Evolutionary conservation across 179 eudicot genomes (phyloP).

Genomic region (Camellia oleifera): DNA sequence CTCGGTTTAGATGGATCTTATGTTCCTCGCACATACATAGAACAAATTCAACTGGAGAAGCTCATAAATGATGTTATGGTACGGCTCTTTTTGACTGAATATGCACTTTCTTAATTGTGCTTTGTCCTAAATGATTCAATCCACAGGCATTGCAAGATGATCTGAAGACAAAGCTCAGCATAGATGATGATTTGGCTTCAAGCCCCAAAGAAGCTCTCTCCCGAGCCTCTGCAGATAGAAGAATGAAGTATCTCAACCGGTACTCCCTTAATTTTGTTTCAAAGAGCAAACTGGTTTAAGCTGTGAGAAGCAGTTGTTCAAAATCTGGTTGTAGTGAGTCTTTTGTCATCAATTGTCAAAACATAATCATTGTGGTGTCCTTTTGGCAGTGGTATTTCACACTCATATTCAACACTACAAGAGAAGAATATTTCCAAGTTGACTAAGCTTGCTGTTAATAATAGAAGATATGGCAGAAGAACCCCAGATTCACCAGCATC

Average conservation of each 20-base stretch:
- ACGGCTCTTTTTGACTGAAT: constrained; percentile 18
- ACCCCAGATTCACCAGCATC: constrained; percentile 74
- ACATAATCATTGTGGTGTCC: constrained; percentile 4
- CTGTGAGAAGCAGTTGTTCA: background rate
- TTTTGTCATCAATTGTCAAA: background rate
- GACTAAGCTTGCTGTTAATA: constrained; percentile 69
- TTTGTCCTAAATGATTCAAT: constrained; percentile 18
- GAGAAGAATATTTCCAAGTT: constrained; percentile 61
- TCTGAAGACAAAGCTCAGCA: constrained; percentile 83
- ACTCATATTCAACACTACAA: constrained; percentile 63
- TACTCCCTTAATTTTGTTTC: constrained; percentile 23
- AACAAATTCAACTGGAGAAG: constrained; percentile 93
- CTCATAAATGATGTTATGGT: constrained; percentile 93
- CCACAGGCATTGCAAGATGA: constrained; percentile 88
- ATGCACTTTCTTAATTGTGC: constrained; percentile 11
- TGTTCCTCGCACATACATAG: constrained; percentile 88
- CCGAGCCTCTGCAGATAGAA: constrained; percentile 83
- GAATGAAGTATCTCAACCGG: constrained; percentile 69
- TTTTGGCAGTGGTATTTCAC: constrained; percentile 54
- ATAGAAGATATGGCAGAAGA: constrained; percentile 48
- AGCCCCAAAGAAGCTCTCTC: constrained; percentile 97
- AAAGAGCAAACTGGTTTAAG: background rate
- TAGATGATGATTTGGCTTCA: constrained; percentile 76
- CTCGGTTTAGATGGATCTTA: constrained; percentile 86
- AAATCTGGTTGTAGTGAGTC: background rate